Base-by-base conservation (phyloP, 768 basidiomycete species). In the Boletus pseudopeckii region DNA sequence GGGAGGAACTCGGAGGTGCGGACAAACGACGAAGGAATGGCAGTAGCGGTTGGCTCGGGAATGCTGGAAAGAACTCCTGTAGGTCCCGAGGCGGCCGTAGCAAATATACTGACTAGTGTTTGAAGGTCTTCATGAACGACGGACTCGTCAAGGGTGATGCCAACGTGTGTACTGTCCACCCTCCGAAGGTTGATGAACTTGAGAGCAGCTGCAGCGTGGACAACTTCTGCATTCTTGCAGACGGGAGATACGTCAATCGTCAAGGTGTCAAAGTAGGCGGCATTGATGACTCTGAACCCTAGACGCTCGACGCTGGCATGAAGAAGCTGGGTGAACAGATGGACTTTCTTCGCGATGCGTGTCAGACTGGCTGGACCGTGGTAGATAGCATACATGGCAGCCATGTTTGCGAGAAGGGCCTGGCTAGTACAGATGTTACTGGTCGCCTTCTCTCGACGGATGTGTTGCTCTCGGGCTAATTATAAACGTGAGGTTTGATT, bases 351-450 rank as follows among this genome's bases (percentile, higher is more conserved):
- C 18, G 93, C 94, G 58, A 98, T 98, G 43, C 83, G 83, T 53
- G 78, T 75, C 28, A 99, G 79, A 53, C 95, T 94, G 41, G 76
- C 79, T 0, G 97, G 90, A 11, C 97, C 97, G 65, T 99, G 97
- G 70, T 97, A 98, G 20, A 98, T 84, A 7, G 94, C 94, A 66
- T 93, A 94, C 96, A 99, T 98, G 34, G 95, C 94, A 18, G 97
- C 92, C 92, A 98, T 98, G 73, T 99, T 99, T 18, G 97, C 97
- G 26, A 99, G 88, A 17, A 99, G 83, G 0, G 93, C 97, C 73
- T 99, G 95, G 60, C 90, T 92, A 7, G 97, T 99, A 69, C 97
- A 99, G 54, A 99, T 97, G 67, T 98, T 98, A 66, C 91, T 94
- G 5, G 97, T 99, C 0, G 97, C 96, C 75, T 94, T 98, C 70